A percentile compares a stretch with the other conserved stretches of the same genome.
These are phyloP conservation scores for Ophiognomonia clavigignenti-juglandacearum DNA, from an alignment of 2,329 filamentous ascomycete species.

Conservation along the genomic window DNA sequence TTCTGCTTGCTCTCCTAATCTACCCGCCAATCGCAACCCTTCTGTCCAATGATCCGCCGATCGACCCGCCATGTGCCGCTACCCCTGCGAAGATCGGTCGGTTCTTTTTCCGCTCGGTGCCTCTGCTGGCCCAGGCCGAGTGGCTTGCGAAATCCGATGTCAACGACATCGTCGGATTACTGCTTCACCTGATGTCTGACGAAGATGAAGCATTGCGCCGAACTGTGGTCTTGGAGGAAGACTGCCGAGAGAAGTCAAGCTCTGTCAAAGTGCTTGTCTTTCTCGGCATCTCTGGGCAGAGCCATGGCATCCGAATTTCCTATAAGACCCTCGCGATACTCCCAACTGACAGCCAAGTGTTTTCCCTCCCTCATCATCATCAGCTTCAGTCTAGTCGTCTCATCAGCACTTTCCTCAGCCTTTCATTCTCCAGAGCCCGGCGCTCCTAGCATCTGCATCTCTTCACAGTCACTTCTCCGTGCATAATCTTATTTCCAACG, in stretches of 20 bases:
- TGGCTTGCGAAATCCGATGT: neutral
- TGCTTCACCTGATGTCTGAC: slow-evolving; percentile 20
- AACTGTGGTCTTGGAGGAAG: neutral
- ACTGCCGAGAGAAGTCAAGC: slow-evolving; percentile 4
- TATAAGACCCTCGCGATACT: slow-evolving; percentile 11
- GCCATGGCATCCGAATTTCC: slow-evolving; percentile 13
- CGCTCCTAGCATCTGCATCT: slow-evolving; percentile 6
- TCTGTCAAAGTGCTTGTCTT: slow-evolving; percentile 5
- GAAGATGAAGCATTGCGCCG: neutral
- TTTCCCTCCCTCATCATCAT: slow-evolving; percentile 11
- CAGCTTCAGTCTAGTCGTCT: slow-evolving; percentile 8
- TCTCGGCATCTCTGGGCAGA: slow-evolving; percentile 2
- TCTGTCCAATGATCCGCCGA: neutral
- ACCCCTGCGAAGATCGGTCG: slow-evolving; percentile 1
- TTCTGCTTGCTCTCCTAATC: neutral
- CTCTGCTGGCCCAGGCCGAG: neutral
- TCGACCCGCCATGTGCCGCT: neutral
- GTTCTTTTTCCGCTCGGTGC: neutral
- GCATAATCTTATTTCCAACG: neutral
- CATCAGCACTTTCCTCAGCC: slow-evolving; percentile 5
- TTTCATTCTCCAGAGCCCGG: slow-evolving; percentile 11
- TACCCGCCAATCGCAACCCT: neutral
- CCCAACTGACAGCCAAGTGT: neutral
- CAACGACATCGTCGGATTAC: slow-evolving; percentile 15
- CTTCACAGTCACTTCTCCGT: neutral